These are phyloP conservation scores for Groenewaldozyma auringiensis DNA, from an alignment of 1,139 yeast genomes.

Conservation along the genomic window DNA sequence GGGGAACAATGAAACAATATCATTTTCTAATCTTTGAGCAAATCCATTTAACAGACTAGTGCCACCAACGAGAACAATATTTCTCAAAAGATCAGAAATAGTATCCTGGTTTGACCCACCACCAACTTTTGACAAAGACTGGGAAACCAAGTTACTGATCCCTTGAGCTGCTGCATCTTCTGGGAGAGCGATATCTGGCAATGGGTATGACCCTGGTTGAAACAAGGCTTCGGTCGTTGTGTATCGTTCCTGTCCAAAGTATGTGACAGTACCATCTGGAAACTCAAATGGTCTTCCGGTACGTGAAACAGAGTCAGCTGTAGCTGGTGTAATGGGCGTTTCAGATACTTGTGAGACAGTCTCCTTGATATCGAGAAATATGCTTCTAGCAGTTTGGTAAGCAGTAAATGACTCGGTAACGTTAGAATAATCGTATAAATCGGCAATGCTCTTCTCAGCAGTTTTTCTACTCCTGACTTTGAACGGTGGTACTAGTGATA, in stretches of 20 bases:
- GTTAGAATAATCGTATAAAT: slow-evolving; percentile 26
- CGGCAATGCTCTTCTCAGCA: slow-evolving; percentile 32
- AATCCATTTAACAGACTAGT: slow-evolving; percentile 76
- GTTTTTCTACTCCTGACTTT: slow-evolving; percentile 26
- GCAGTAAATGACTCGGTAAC: slow-evolving; percentile 29
- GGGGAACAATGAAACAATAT: slow-evolving; percentile 65
- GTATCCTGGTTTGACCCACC: slow-evolving; percentile 30
- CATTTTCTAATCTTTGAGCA: slow-evolving; percentile 68
- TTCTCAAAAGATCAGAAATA: slow-evolving; percentile 69
- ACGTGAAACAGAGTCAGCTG: slow-evolving; percentile 20
- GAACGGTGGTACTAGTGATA: slow-evolving; percentile 29
- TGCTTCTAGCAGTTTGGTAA: slow-evolving; percentile 30
- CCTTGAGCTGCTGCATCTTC: slow-evolving; percentile 40
- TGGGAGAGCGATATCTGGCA: slow-evolving; percentile 22
- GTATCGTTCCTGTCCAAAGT: slow-evolving; percentile 59
- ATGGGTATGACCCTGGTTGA: slow-evolving; percentile 34
- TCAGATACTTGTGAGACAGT: slow-evolving; percentile 44
- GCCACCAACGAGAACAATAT: slow-evolving; percentile 86
- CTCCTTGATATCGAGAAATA: slow-evolving; percentile 58
- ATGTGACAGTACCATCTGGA: slow-evolving; percentile 61
- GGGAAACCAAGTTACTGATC: slow-evolving; percentile 60
- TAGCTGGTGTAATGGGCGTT: slow-evolving; percentile 34
- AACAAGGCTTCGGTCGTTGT: slow-evolving; percentile 73
- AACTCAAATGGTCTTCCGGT: slow-evolving; percentile 61
- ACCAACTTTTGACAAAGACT: slow-evolving; percentile 41